Base-by-base conservation (phyloP, 306 rosid genomes). In the Prunus armeniaca region DNA sequence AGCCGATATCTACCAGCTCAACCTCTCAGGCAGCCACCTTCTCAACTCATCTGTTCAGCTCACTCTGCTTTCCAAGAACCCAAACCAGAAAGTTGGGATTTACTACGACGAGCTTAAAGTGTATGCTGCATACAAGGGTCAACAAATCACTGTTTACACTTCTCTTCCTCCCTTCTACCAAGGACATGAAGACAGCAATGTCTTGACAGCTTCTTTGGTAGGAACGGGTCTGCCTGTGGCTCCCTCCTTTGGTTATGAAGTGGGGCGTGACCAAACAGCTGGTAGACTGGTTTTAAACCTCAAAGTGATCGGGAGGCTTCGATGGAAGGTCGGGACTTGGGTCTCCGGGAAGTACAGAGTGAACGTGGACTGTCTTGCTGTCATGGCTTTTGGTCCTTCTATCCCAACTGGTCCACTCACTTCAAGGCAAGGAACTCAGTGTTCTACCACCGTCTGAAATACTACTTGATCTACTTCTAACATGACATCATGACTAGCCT, bases 301-400 rank as follows among this genome's bases (percentile, higher is more conserved):
- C 28, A 91, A 83, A 72, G 96, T 75, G 45, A 84, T 77, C 75
- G 99, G 98, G 4, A 82, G 84, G 67, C 87, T 96, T 45, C 82
- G 98, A 22, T 96, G 99, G 99, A 92, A 91, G 68, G 87, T 96
- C 2, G 98, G 96, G 63, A 91, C 91, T 50, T 96, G 99, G 99
- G 96, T 96, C 43, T 92, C 99, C 25, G 93, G 99, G 2, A 86
- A 76, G 57, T 89, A 91, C 65, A 84, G 96, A 70, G 90, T 96
- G 25, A 80, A 69, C 73, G 90, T 92, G 62, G 77, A 88, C 50
- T 96, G 99, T 81, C 87, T 89, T 83, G 90, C 98, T 14, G 74
- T 87, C 12, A 52, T 87, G 84, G 82, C 86, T 19, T 86, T 92
- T 81, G 97, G 93, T 46, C 86, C 89, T 19, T 32, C 88, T 58